phyloP scores from a whole-genome alignment of 2,329 filamentous ascomycete genomes.

The Elsinoe fawcettii region DNA sequence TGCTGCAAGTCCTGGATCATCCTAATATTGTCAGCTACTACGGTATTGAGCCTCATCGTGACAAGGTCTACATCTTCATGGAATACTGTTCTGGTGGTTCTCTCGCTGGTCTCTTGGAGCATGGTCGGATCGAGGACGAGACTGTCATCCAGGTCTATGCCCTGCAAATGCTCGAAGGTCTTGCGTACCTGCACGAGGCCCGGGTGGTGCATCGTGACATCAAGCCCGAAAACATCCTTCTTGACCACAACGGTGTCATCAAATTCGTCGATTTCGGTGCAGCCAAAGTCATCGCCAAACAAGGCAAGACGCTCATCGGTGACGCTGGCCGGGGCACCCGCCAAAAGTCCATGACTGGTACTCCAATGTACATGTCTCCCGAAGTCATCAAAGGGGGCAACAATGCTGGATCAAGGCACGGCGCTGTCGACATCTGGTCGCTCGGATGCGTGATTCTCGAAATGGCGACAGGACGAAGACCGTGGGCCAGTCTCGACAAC shows the following conservation, averaged over 20 bases:
- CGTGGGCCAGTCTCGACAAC: slow-evolving; percentile 94
- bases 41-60: slow-evolving; percentile 93
- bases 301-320: slow-evolving; percentile 75
- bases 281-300: slow-evolving; percentile 89
- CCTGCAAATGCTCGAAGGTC: slow-evolving; percentile 83
- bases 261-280: slow-evolving; percentile 99
- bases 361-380: slow-evolving; percentile 99
- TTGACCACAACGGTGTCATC: slow-evolving; percentile 96
- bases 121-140: slow-evolving; percentile 95
- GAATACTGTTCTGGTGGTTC: slow-evolving; percentile 97
- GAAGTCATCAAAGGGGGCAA: slow-evolving; percentile 95
- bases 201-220: slow-evolving; percentile 94
- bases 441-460: slow-evolving; percentile 93
- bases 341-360: slow-evolving; percentile 92
- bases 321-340: slow-evolving; percentile 32
- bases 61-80: slow-evolving; percentile 99
- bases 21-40: slow-evolving; percentile 97
- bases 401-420: slow-evolving; percentile 61
- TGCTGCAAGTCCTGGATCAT: slow-evolving; percentile 89
- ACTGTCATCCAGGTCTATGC: slow-evolving; percentile 96
- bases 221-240: slow-evolving; percentile 92
- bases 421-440: slow-evolving; percentile 91
- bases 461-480: slow-evolving; percentile 90
- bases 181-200: slow-evolving; percentile 87
- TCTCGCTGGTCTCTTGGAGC: slow-evolving; percentile 79